A percentile compares a stretch with the other conserved stretches of the same genome.
Evolutionary conservation across 2,329 filamentous ascomycete genomes (phyloP).

Genomic region (Microdochium nivale): DNA sequence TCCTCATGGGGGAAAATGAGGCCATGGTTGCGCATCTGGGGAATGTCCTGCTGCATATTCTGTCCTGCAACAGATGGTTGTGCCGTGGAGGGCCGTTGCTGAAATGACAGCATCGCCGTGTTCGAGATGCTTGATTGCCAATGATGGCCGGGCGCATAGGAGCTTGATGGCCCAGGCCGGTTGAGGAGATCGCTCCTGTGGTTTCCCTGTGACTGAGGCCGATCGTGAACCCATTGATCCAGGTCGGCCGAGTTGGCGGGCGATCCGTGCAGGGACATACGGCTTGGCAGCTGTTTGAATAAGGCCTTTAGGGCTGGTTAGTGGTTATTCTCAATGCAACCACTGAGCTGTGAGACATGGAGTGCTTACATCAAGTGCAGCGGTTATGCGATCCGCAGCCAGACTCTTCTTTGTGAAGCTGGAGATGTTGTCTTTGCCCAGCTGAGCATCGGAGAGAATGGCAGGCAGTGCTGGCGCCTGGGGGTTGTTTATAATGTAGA

Average conservation of each 20-base stretch:
- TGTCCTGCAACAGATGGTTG: neutral
- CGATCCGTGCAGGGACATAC: neutral
- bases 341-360: neutral
- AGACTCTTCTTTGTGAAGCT: conserved; percentile 5
- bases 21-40: neutral
- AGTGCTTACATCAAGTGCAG: conserved; percentile 3
- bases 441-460: conserved; percentile 66
- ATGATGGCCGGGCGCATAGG: neutral
- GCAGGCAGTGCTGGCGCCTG: conserved; percentile 63
- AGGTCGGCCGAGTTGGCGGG: neutral
- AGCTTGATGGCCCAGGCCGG: neutral
- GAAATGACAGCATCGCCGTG: neutral
- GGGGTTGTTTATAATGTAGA: conserved; percentile 69
- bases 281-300: conserved; percentile 2
- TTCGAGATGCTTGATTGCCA: neutral
- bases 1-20: conserved; percentile 2
- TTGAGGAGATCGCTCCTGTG: neutral
- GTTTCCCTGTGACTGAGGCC: neutral
- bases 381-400: conserved; percentile 4
- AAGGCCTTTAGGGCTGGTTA: neutral
- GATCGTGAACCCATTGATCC: neutral
- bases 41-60: neutral
- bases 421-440: conserved; percentile 5
- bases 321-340: neutral
- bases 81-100: neutral